Conservation (phyloP, 495 filamentous ascomycete genomes). For the Lasiosphaeria hispida region DNA sequence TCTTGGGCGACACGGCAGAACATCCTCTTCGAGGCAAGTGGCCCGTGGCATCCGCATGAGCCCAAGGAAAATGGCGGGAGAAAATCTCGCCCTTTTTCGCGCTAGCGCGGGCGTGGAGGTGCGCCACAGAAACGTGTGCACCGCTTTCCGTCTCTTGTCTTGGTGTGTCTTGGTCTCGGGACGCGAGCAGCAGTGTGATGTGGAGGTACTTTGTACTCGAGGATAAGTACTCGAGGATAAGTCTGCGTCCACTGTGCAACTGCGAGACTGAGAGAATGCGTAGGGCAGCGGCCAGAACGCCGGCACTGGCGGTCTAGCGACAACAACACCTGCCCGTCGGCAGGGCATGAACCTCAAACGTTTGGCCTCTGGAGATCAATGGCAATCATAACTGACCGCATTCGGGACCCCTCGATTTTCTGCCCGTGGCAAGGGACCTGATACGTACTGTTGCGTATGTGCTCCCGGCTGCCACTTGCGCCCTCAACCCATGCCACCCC, state of each 20-base stretch:
- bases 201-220: too few species aligned
- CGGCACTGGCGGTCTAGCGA: neutral
- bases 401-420: slow-evolving; percentile 20
- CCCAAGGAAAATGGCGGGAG: slow-evolving; percentile 24
- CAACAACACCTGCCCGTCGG: neutral
- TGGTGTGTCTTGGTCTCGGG: neutral
- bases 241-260: too few species aligned
- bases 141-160: slow-evolving; percentile 8
- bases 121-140: slow-evolving; percentile 23
- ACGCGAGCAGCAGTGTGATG: neutral
- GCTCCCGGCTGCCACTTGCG: slow-evolving; percentile 15
- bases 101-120: slow-evolving; percentile 15
- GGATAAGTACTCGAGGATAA: too few species aligned
- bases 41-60: slow-evolving; percentile 24
- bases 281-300: too few species aligned
- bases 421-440: slow-evolving; percentile 10
- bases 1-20: slow-evolving; percentile 27
- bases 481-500: slow-evolving; percentile 11
- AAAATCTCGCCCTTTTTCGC: slow-evolving; percentile 17
- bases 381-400: slow-evolving; percentile 25
- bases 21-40: slow-evolving; percentile 29
- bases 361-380: slow-evolving; percentile 35
- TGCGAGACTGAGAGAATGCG: too few species aligned
- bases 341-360: slow-evolving; percentile 26
- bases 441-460: slow-evolving; percentile 10